These are phyloP conservation scores for Lasiosphaeria miniovina DNA, from an alignment of 495 filamentous ascomycete species.

Conservation along the genomic window DNA sequence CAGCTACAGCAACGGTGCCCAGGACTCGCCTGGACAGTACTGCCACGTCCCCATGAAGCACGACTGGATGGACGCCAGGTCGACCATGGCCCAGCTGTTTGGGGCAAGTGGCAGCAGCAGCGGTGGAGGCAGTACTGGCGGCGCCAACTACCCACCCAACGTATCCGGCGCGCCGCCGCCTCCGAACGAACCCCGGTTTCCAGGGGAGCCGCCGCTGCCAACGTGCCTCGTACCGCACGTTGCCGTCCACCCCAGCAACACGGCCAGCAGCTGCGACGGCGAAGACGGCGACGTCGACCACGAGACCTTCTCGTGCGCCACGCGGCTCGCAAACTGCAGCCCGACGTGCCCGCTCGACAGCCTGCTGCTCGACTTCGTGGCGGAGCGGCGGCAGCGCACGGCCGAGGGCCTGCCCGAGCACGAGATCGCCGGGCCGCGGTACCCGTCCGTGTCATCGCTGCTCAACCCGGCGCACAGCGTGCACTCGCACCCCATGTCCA, in stretches of 20 bases:
- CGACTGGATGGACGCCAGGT: constrained; percentile 41
- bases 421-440: constrained; percentile 66
- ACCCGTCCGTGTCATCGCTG: constrained; percentile 72
- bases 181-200: neutral
- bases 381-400: constrained; percentile 61
- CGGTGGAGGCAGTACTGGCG: no score
- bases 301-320: constrained; percentile 20
- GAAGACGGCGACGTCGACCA: neutral
- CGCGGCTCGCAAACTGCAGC: constrained; percentile 55
- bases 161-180: no score
- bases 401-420: constrained; percentile 56
- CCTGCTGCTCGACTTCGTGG: constrained; percentile 73
- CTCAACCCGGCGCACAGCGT: constrained; percentile 60
- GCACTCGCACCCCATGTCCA: constrained; percentile 70
- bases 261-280: neutral
- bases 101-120: no score
- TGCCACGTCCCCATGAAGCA: constrained; percentile 42
- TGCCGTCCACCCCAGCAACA: neutral
- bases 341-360: constrained; percentile 71
- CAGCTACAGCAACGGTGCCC: constrained; percentile 35
- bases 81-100: neutral
- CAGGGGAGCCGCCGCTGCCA: neutral
- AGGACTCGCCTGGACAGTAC: constrained; percentile 31
- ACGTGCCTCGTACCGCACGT: neutral
- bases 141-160: no score